These are phyloP conservation scores for Bruguiera sexangula DNA, from an alignment of 345 rosid genomes.

Conservation along the genomic window DNA sequence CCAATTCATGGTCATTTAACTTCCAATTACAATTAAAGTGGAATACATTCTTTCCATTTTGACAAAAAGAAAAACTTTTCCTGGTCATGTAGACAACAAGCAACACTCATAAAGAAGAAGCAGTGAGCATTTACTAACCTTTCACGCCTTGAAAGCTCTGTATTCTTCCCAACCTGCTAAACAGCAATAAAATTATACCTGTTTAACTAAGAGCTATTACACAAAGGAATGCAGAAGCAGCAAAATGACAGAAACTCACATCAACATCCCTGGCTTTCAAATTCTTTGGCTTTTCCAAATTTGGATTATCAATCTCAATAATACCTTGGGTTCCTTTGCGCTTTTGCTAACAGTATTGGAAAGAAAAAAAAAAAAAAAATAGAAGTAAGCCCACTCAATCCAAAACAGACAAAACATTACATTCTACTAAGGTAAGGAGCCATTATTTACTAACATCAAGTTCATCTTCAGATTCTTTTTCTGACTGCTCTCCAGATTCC, in stretches of 20 bases:
- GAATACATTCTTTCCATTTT: slow-evolving; percentile 1
- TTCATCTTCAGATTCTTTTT: slow-evolving; percentile 16
- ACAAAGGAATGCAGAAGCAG: background rate
- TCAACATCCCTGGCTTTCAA: slow-evolving; percentile 63
- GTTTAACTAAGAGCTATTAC: background rate
- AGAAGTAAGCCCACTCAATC: background rate
- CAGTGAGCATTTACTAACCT: slow-evolving; percentile 44
- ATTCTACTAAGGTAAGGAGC: background rate
- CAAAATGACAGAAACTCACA: slow-evolving; percentile 39
- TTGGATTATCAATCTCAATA: slow-evolving; percentile 78
- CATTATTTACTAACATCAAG: slow-evolving; percentile 35
- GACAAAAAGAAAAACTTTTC: background rate
- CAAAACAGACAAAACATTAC: background rate
- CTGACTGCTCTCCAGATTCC: background rate
- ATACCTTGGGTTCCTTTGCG: slow-evolving; percentile 67
- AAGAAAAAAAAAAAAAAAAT: background rate
- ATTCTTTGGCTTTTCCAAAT: slow-evolving; percentile 60
- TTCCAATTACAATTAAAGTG: too few species aligned
- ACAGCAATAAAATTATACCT: background rate
- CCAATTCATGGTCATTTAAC: too few species aligned
- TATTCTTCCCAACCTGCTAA: slow-evolving; percentile 51
- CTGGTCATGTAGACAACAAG: background rate
- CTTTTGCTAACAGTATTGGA: slow-evolving; percentile 37
- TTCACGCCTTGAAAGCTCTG: slow-evolving; percentile 90
- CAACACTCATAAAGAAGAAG: background rate